Base-by-base conservation (phyloP, 331 rosid genomes). In the Rhamnella rubrinervis region DNA sequence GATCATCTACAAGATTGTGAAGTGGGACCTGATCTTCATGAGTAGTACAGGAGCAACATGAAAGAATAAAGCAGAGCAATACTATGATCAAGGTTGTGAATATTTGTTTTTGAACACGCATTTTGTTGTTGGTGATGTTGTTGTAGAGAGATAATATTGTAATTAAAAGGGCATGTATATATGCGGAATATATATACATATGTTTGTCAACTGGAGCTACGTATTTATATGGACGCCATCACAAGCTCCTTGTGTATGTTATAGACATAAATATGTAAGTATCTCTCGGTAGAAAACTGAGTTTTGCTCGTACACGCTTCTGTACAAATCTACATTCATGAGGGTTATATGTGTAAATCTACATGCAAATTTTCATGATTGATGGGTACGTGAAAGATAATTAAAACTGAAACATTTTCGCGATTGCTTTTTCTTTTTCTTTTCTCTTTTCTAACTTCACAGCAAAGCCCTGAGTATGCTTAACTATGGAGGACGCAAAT, bases 11-110 rank as follows among this genome's bases (percentile, higher is more conserved):
- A 55, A 56, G 31, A 35, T 50, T 20, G 11, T 17, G 44, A 19
- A 65, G 74, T 77, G 78, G 83, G 73, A 68, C 86, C 72, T 71
- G 23, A 23, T 23, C 82, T 74, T 79, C 77, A 57, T 67, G 77
- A 57, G 71, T 62, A 59, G 19, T 67, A 64, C 78, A 26, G 59
- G 19, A 19, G 55, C 59, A 21, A 47, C 80, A 79, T 58, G 73
- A 68, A 63, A 65, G 70, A 70, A 74, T 78, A 35, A 67, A 77
- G 41, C 74, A 73, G 35, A 31, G 35, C 55, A 65, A 8, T 40
- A 78, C 69, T 60, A 80, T 8, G 51, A 69, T 6, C 4, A 77
- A 46, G 77, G 74, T 68, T 37, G 73, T 58, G 67, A 77, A 23
- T 39, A 80, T 53, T 55, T 14, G 40, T 59, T 19, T 44, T 59